Base-by-base conservation (phyloP, 805 yeast species). In the Spathaspora gorwiae region DNA sequence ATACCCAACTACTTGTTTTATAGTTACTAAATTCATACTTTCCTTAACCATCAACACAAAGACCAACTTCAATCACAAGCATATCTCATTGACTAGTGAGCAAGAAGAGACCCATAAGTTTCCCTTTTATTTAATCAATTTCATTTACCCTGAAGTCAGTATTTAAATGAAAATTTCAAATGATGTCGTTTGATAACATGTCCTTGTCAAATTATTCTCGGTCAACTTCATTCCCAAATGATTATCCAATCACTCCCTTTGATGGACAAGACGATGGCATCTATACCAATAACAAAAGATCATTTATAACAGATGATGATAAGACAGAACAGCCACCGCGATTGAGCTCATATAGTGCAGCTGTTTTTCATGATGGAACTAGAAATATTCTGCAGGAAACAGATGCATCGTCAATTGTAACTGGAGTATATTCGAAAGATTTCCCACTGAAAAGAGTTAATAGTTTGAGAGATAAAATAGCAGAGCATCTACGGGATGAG, bases 251-350 rank as follows among this genome's bases (percentile, higher is more conserved):
- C 39, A 30, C 19, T 13, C n/a, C 7, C 26, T 13, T 12, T 13
- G 24, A 33, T 36, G 30, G n/a, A 9, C 29, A 26, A 45, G 26
- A 32, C 45, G 27, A 40, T 45, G 14, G 26, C 40, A 13, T 15
- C 26, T 26, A 2, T 19, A 34, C 31, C 26, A 11, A 29, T 26
- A 36, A 37, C 32, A 52, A 52, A 44, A 46, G 55, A 19, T 5
- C 24, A 2, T 19, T 19, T 19, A 19, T 19, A 19, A 5, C 24
- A 3, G 74, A 74, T 27, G 79, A 74, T 37, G 83, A 79, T 48
- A 73, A 68, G 48, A 74, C 77, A 35, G 76, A 76, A 54, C 67
- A 75, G 37, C 84, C 84, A 1, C 86, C 86, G 2, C 79, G 78
- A 11, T 65, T 80, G 47, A 79, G 84, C 54, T 71, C 79, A 6